Evolutionary conservation across 768 basidiomycete species (phyloP).

Genomic region (Phaeotremella skinneri): DNA sequence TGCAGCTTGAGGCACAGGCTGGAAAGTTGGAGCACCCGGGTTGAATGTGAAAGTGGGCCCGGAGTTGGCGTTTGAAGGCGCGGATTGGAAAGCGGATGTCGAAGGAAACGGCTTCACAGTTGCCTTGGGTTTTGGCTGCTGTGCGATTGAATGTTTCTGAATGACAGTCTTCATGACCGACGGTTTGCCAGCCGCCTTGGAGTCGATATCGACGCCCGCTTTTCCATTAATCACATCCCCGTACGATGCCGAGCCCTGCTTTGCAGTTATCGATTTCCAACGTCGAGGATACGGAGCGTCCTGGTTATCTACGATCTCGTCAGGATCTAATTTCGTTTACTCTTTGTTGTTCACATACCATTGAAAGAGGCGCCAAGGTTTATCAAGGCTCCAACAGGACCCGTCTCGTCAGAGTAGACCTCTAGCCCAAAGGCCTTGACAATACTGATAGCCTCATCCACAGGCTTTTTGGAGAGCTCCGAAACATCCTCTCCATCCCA

Average conservation of each 20-base stretch:
- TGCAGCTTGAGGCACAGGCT: too few relatives aligned
- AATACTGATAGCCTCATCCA: slow-evolving; percentile 38
- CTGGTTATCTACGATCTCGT: slow-evolving; percentile 19
- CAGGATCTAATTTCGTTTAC: slow-evolving; percentile 1
- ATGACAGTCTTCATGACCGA: slow-evolving; percentile 50
- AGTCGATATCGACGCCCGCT: slow-evolving; percentile 29
- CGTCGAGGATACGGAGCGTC: slow-evolving; percentile 40
- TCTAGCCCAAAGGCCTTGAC: slow-evolving; percentile 31
- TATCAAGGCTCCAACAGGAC: slow-evolving; percentile 42
- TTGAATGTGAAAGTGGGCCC: neutral
- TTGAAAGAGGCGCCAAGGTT: slow-evolving; percentile 37
- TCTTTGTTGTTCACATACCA: slow-evolving; percentile 24
- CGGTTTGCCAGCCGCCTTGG: neutral
- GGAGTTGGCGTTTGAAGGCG: neutral
- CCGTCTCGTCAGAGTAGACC: slow-evolving; percentile 23
- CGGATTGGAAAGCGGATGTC: slow-evolving; percentile 5
- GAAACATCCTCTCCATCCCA: slow-evolving; percentile 38
- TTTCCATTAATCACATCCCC: slow-evolving; percentile 49
- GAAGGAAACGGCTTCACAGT: slow-evolving; percentile 14
- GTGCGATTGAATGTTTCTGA: slow-evolving; percentile 50
- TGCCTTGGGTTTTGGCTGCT: neutral
- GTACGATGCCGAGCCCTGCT: slow-evolving; percentile 38
- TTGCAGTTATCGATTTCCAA: slow-evolving; percentile 46
- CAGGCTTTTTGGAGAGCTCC: slow-evolving; percentile 9
- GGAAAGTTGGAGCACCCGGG: neutral